Percentiles rank a stretch among this genome's conserved stretches.
Evolutionary conservation across 306 rosid genomes (phyloP).

Genomic region (Calophaca sinica): DNA sequence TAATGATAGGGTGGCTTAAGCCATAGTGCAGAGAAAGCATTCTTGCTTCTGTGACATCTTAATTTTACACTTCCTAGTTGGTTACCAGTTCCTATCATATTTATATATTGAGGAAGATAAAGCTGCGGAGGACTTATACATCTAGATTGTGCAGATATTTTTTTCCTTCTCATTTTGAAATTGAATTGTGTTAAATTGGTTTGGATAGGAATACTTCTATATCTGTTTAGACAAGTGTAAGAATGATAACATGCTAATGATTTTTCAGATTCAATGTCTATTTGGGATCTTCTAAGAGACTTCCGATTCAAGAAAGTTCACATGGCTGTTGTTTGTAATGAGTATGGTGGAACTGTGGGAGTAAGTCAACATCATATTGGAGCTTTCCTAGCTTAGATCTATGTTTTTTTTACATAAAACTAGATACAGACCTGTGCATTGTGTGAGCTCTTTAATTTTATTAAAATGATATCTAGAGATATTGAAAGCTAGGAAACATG

Average conservation of each 20-base stretch:
- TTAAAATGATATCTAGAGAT: no score
- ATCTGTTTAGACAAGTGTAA: background rate
- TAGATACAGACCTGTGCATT: no score
- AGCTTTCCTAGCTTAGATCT: constrained; percentile 17
- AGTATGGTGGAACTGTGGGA: constrained; percentile 97
- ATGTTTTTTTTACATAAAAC: constrained; percentile 7
- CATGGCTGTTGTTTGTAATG: constrained; percentile 87
- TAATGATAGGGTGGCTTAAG: no score
- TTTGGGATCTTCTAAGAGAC: constrained; percentile 98
- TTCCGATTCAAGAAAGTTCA: constrained; percentile 72
- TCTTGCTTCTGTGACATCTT: no score
- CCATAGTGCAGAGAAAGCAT: no score
- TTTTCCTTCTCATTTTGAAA: no score
- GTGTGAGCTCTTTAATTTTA: background rate
- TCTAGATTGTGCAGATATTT: no score
- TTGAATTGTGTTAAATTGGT: constrained; percentile 1
- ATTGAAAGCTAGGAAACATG: no score
- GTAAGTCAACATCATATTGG: constrained; percentile 55
- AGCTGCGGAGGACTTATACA: no score
- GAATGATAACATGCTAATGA: constrained; percentile 40
- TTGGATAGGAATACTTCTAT: constrained; percentile 1
- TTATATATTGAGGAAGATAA: no score
- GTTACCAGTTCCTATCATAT: no score
- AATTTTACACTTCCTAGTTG: no score
- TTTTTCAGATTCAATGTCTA: constrained; percentile 93